Conservation (phyloP, 129 eudicot genomes). For the Pulicaria dysenterica region DNA sequence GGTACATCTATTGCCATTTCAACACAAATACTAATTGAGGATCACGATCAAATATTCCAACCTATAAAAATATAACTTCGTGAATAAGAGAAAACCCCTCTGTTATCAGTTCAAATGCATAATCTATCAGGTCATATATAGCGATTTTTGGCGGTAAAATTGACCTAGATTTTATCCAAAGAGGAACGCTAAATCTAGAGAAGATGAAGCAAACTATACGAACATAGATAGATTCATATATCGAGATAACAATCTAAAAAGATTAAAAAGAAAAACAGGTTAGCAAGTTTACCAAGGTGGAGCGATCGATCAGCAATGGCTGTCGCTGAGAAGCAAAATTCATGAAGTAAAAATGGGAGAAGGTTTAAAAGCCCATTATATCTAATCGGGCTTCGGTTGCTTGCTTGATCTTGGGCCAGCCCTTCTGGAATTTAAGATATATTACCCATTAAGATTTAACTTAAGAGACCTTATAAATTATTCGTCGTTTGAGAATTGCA, state of each 20-base stretch:
- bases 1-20: too few relatives aligned
- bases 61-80: too few relatives aligned
- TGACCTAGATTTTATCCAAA: too few relatives aligned
- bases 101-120: too few relatives aligned
- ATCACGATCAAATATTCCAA: too few relatives aligned
- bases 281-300: conserved; percentile 1
- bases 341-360: neutral
- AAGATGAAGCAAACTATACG: neutral
- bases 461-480: too few relatives aligned
- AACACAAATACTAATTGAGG: too few relatives aligned
- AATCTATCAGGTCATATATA: too few relatives aligned
- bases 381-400: neutral
- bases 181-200: too few relatives aligned
- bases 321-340: neutral
- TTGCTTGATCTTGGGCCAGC: neutral
- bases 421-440: neutral
- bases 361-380: neutral
- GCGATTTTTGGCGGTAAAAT: neutral
- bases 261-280: neutral
- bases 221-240: neutral
- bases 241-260: neutral
- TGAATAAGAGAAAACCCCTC: too few relatives aligned
- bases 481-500: too few relatives aligned
- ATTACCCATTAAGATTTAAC: neutral
- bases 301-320: neutral